Base-by-base conservation (phyloP, 2,329 filamentous ascomycete genomes). In the Aspergillus spinulosporus region DNA sequence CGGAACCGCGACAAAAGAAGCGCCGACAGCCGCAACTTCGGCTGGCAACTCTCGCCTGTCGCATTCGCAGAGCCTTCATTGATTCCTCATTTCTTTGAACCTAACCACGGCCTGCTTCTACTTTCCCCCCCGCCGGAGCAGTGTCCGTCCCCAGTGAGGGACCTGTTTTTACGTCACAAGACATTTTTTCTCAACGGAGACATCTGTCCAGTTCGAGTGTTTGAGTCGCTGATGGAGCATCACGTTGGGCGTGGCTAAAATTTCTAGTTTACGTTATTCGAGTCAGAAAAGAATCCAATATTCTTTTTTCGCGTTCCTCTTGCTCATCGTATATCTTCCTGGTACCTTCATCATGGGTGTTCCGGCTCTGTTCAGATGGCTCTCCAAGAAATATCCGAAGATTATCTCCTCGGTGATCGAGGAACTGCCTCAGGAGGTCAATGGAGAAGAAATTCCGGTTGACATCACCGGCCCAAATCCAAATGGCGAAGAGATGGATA, bases 401-500 rank as follows among this genome's bases (percentile, higher is more conserved):
- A 99, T 97, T 72, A 90, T 97, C 63, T 94, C 90, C 7, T 84
- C 88, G 5, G 94, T 99, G 53, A 83, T 92, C 55, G 94, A 99
- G 78, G 90, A 97, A 61, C 82, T 85, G 64, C 89, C 92, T 7
- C 80, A 88, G 54, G 87, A 87, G 62, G 85, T 97, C 74, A 90
- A 96, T 82, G 93, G 92, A 63, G 83, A 87, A 43, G 81, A 84
- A 64, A 88, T 97, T 56, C 94, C 94, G 2, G 85, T 97, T 59
- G 92, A 99, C 71, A 87, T 85, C 8, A 92, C 88, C 5, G 80
- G 84, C 39, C 86, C 90, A 4, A 99, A 99, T 70, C 95, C 95
- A 2, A 99, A 99, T 76, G 92, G 92, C 72, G 93, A 97, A 76
- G 94, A 99, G 74, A 90, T 96, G 69, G 93, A 99, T 77, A 99